Base-by-base conservation (phyloP, 2,329 filamentous ascomycete species). In the Ceratocystis albifundus region DNA sequence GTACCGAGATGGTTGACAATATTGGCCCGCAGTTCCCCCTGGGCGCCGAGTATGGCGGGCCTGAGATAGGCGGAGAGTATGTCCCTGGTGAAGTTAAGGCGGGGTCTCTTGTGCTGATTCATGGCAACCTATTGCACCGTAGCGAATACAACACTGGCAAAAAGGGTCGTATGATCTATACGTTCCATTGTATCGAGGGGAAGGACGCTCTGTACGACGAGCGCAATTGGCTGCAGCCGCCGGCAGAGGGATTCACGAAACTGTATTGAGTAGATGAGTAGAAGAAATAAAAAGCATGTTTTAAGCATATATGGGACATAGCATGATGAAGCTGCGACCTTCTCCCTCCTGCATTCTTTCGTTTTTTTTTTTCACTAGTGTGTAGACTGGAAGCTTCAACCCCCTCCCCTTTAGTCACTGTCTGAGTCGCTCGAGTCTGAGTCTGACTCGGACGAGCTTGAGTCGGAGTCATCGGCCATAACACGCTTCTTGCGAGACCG, bases 101-200 rank as follows among this genome's bases (percentile, higher is more conserved):
- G 0, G 94, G 94, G 0, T 89, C 88, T 61, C 75, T 99, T 75
- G 91, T 97, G 61, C 77, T 99, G 69, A 97, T 99, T 70, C 93
- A 99, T 77, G 94, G 94, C 1, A 97, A 97, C 75, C 77, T 96
- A 71, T 74, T 97, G 77, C 94, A 99, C 77, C 96, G 96, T 84
- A 96, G 92, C 74, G 91, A 96, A 82, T 89, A 83, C 80, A 99
- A 99, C 74, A 82, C 84, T 66, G 96, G 92, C 74, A 77, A 82
- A 70, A 93, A 90, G 79, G 91, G 92, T 25, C 82, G 93, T 70
- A 95, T 94, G 74, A 96, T 96, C 65, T 99, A 97, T 76, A 97
- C 94, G 0, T 99, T 97, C 75, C 94, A 99, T 78, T 84, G 96
- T 67, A 97, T 97, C 72, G 94, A 97, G 77, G 89, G 88, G 0